Conservation (phyloP, 2,329 filamentous ascomycete species). For the Fusarium siculi region DNA sequence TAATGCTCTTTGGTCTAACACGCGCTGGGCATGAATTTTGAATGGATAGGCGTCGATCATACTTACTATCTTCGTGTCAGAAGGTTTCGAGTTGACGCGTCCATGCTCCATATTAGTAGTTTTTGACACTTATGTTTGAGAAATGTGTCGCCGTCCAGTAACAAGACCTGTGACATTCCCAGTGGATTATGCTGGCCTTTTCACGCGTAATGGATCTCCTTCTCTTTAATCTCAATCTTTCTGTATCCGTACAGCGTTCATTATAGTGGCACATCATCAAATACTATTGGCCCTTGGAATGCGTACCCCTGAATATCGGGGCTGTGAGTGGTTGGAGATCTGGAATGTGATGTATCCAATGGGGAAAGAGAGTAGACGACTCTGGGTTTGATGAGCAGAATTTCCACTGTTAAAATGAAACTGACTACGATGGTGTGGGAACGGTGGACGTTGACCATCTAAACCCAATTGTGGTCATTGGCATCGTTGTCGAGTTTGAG, state of each 20-base stretch:
- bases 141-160: slow-evolving; percentile 23
- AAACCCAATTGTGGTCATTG: slow-evolving; percentile 24
- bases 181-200: slow-evolving; percentile 10
- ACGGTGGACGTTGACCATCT: background rate
- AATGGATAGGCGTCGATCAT: slow-evolving; percentile 28
- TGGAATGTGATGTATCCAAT: slow-evolving; percentile 29
- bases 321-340: slow-evolving; percentile 29
- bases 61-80: slow-evolving; percentile 10
- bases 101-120: slow-evolving; percentile 18
- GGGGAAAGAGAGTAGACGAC: background rate
- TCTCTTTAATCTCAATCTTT: slow-evolving; percentile 22
- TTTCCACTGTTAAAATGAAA: background rate
- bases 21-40: slow-evolving; percentile 10
- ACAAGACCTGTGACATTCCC: slow-evolving; percentile 3
- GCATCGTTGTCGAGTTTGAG: slow-evolving; percentile 4
- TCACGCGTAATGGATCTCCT: slow-evolving; percentile 17
- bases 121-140: slow-evolving; percentile 27
- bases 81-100: slow-evolving; percentile 38
- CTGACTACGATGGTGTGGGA: slow-evolving; percentile 2
- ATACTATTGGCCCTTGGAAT: slow-evolving; percentile 22
- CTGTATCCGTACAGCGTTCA: background rate
- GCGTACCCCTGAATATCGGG: slow-evolving; percentile 34
- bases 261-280: background rate
- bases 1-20: slow-evolving; percentile 1
- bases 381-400: background rate